phyloP scores from a whole-genome alignment of 768 basidiomycete species.

The Crepidotus variabilis region DNA sequence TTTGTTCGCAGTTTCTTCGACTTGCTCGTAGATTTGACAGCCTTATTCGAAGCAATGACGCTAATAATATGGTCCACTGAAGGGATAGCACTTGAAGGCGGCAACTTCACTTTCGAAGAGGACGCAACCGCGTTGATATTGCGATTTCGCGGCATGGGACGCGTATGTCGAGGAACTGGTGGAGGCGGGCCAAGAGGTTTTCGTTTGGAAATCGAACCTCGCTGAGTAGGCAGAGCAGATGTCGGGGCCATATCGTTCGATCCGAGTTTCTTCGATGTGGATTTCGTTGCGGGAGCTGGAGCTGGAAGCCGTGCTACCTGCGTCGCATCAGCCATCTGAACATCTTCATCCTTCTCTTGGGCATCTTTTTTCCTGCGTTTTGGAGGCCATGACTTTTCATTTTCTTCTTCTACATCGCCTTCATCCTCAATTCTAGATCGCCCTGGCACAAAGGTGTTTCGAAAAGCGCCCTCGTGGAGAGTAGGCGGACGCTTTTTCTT shows the following conservation, averaged over 20 bases:
- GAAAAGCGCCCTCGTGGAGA: slow-evolving; percentile 27
- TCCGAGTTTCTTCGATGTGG: too few relatives aligned
- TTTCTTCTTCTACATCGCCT: slow-evolving; percentile 13
- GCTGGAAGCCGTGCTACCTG: background rate
- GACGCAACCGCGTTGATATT: slow-evolving; percentile 27
- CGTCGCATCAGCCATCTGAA: background rate
- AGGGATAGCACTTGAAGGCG: background rate
- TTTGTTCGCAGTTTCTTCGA: too few relatives aligned
- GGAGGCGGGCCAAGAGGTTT: background rate
- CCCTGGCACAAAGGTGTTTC: slow-evolving; percentile 21
- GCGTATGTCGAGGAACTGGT: background rate
- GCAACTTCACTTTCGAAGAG: slow-evolving; percentile 21
- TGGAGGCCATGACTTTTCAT: slow-evolving; percentile 22
- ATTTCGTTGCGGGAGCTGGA: background rate
- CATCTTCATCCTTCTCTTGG: slow-evolving; percentile 4
- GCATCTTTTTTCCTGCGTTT: slow-evolving; percentile 9
- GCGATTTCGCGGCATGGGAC: background rate
- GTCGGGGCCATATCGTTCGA: too few relatives aligned
- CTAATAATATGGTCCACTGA: background rate
- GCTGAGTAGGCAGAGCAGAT: background rate
- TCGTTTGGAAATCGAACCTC: background rate
- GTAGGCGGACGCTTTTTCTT: slow-evolving; percentile 9
- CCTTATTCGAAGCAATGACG: background rate
- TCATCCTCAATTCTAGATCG: slow-evolving; percentile 8
- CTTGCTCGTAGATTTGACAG: too few relatives aligned